Conservation (phyloP, 2,329 filamentous ascomycete genomes). For the Reticulascus tulasneorum region DNA sequence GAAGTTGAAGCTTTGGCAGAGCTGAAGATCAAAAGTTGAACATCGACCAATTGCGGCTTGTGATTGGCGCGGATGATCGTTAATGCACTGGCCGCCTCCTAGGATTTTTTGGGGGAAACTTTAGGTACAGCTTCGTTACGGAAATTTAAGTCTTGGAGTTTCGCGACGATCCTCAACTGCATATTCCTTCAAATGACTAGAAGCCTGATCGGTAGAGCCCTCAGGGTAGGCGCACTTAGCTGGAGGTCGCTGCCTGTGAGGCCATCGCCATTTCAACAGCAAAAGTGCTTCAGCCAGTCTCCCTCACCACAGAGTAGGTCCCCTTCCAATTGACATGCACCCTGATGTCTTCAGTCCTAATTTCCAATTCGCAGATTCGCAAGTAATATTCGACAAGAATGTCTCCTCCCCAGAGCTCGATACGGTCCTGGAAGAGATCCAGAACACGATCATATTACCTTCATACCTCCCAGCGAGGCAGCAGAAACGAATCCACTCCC, state of each 20-base stretch:
- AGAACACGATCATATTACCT: constrained; percentile 59
- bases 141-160: constrained; percentile 3
- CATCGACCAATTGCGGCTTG: constrained; percentile 12
- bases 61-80: constrained; percentile 33
- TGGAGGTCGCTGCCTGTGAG: too few species aligned
- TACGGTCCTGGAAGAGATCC: constrained; percentile 46
- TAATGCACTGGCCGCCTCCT: constrained; percentile 9
- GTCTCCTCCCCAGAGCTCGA: constrained; percentile 53
- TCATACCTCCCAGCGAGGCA: constrained; percentile 51
- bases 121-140: background rate
- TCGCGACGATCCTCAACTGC: constrained; percentile 1
- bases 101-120: constrained; percentile 11
- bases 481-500: constrained; percentile 48
- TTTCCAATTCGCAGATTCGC: constrained; percentile 4
- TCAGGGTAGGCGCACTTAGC: too few species aligned
- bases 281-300: constrained; percentile 13
- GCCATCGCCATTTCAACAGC: constrained; percentile 7
- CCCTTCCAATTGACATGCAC: background rate
- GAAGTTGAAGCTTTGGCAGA: constrained; percentile 13
- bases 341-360: background rate
- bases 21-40: too few species aligned
- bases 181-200: constrained; percentile 7
- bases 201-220: constrained; percentile 11
- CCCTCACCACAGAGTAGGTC: constrained; percentile 9
- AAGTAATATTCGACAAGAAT: constrained; percentile 45